Evolutionary conservation across 208 protist species (phyloP).

Genomic region (Blechomonas ayalai): DNA sequence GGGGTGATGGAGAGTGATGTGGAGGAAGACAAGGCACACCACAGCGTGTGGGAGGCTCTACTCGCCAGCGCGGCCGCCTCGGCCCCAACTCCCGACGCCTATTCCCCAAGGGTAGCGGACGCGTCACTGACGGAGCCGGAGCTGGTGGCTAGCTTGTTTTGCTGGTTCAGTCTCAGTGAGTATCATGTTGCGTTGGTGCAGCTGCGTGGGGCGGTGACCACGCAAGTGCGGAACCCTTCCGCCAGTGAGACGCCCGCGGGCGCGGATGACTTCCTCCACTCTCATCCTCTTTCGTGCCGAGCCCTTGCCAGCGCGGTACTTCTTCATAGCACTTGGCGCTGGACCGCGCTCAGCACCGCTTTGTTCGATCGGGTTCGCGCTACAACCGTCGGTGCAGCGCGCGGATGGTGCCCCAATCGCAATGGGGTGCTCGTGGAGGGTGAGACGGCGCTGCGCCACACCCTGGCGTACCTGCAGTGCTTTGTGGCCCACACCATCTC

Average conservation of each 20-base stretch:
- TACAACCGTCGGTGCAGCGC: not conserved
- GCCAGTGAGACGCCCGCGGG: not conserved
- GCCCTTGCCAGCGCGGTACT: slow-evolving; percentile 30
- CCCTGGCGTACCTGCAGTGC: slow-evolving; percentile 29
- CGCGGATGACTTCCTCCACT: not conserved
- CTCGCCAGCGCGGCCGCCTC: not conserved
- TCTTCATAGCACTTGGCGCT: slow-evolving; percentile 19
- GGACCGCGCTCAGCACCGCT: slow-evolving; percentile 16
- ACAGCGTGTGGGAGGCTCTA: slow-evolving; percentile 13
- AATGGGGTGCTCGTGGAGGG: slow-evolving; percentile 65
- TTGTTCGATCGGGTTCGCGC: slow-evolving; percentile 5
- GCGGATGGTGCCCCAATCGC: slow-evolving; percentile 13
- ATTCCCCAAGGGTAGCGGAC: not conserved
- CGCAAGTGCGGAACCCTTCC: slow-evolving; percentile 20
- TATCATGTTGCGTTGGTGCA: slow-evolving; percentile 7
- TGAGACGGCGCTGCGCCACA: slow-evolving; percentile 19
- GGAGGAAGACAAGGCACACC: not conserved
- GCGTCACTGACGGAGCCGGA: slow-evolving; percentile 1
- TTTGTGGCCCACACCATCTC: no score
- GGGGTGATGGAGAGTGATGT: not conserved
- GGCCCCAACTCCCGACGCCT: not conserved
- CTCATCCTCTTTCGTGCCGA: slow-evolving; percentile 4
- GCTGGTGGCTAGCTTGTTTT: slow-evolving; percentile 6
- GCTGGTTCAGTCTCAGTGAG: slow-evolving; percentile 1
- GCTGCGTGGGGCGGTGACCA: slow-evolving; percentile 20